These are phyloP conservation scores for Ascochyta viciae-villosae DNA, from an alignment of 2,329 filamentous ascomycete genomes.

Conservation along the genomic window DNA sequence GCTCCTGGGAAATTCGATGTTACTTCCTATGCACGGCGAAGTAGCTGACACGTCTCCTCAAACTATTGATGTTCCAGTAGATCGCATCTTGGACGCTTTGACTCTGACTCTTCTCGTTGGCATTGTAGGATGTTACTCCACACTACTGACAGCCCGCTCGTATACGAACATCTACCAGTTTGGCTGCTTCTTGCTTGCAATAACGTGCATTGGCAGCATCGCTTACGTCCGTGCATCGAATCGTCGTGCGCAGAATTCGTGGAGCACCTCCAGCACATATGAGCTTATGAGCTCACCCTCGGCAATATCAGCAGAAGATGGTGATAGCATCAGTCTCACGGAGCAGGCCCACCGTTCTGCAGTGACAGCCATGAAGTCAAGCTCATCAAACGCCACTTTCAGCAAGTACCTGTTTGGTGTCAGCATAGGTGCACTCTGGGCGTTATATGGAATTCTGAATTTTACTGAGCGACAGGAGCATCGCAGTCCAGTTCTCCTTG, in stretches of 20 bases:
- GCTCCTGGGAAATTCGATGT: conserved; percentile 24
- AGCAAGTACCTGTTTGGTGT: conserved; percentile 12
- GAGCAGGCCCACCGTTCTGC: not conserved
- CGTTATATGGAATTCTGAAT: conserved; percentile 25
- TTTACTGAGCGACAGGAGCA: conserved; percentile 14
- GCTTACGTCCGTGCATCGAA: not conserved
- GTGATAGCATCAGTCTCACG: not conserved
- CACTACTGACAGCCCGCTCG: conserved; percentile 27
- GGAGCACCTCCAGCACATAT: conserved; percentile 2
- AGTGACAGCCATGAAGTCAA: not conserved
- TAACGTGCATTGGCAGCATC: conserved; percentile 15
- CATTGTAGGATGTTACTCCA: conserved; percentile 22
- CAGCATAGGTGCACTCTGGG: conserved; percentile 24
- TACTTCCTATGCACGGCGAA: conserved; percentile 20
- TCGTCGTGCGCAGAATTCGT: not conserved
- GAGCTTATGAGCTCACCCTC: conserved; percentile 1
- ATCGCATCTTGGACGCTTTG: conserved; percentile 11
- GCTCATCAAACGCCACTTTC: not conserved
- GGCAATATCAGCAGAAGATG: not conserved
- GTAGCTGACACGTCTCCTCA: not conserved
- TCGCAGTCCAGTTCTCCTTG: conserved; percentile 17
- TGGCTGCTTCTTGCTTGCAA: conserved; percentile 24
- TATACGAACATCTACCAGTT: conserved; percentile 28
- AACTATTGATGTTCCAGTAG: not conserved
- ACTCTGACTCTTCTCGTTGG: conserved; percentile 20